These are phyloP conservation scores for Peltaster fructicola DNA, from an alignment of 2,329 filamentous ascomycete species.

Conservation along the genomic window DNA sequence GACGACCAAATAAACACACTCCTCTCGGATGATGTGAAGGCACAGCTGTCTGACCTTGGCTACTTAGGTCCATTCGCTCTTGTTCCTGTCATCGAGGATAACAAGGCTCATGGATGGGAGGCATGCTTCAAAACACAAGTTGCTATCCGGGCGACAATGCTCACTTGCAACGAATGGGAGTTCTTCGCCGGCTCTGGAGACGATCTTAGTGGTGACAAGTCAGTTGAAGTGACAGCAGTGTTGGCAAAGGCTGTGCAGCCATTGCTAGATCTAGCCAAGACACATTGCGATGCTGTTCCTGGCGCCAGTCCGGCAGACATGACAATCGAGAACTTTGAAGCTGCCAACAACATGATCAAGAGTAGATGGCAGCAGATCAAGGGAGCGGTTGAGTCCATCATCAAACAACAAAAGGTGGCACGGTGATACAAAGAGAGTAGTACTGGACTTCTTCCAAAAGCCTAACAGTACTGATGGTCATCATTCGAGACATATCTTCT, in stretches of 20 bases:
- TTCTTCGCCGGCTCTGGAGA: conserved; percentile 21
- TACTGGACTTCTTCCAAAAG: too few relatives aligned
- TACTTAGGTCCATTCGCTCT: conserved; percentile 23
- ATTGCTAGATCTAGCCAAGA: conserved; percentile 5
- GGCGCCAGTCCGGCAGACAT: conserved; percentile 1
- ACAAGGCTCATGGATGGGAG: conserved; percentile 5
- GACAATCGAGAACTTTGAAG: conserved; percentile 5
- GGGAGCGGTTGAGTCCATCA: too few relatives aligned
- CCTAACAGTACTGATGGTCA: too few relatives aligned
- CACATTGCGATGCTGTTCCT: conserved; percentile 3
- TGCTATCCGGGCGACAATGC: conserved; percentile 20
- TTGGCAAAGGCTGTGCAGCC: conserved; percentile 7
- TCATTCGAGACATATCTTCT: too few relatives aligned
- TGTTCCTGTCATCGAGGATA: conserved; percentile 7
- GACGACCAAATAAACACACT: conserved; percentile 25
- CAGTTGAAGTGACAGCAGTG: conserved; percentile 9
- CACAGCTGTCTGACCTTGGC: conserved; percentile 24
- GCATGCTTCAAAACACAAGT: conserved; percentile 30
- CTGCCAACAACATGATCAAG: conserved; percentile 8
- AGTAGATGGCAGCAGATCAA: conserved; percentile 24
- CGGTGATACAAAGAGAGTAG: too few relatives aligned
- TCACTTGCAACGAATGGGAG: conserved; percentile 21
- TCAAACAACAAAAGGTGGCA: too few relatives aligned
- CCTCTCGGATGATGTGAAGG: conserved; percentile 16
- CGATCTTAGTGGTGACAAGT: conserved; percentile 15